These are phyloP conservation scores for Fremontodendron californicum DNA, from an alignment of 345 rosid species.

Conservation along the genomic window DNA sequence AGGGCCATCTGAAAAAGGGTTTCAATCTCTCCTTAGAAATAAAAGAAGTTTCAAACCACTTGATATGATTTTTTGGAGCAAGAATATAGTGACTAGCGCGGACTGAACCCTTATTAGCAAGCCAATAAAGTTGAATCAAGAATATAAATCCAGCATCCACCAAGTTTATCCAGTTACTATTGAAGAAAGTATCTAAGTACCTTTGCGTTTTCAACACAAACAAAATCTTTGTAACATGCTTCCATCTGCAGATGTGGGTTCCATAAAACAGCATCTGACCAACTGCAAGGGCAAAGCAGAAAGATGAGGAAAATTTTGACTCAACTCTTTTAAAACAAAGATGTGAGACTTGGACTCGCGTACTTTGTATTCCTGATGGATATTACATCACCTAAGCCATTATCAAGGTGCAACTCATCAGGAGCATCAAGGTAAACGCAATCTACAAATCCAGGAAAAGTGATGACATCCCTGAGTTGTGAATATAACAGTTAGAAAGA, in stretches of 20 bases:
- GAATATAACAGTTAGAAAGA: constrained; percentile 25
- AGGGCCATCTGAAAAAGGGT: not conserved
- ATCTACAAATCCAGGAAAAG: constrained; percentile 88
- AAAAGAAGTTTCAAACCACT: not conserved
- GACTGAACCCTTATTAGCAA: constrained; percentile 4
- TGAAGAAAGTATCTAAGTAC: constrained; percentile 32
- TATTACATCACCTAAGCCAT: constrained; percentile 79
- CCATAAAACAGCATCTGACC: constrained; percentile 96
- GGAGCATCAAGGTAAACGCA: constrained; percentile 78
- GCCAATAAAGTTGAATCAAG: not conserved
- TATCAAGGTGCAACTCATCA: constrained; percentile 55
- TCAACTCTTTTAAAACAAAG: constrained; percentile 5
- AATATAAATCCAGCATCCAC: constrained; percentile 1
- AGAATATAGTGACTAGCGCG: not conserved
- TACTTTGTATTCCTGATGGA: constrained; percentile 71
- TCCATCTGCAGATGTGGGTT: constrained; percentile 93
- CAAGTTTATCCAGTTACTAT: not conserved
- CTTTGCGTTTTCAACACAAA: constrained; percentile 91
- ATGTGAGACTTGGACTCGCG: not conserved
- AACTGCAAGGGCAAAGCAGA: constrained; percentile 40
- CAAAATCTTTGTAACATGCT: constrained; percentile 85
- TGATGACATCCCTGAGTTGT: constrained; percentile 64
- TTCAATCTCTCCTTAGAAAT: not conserved
- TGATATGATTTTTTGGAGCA: not conserved
- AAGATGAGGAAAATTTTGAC: not conserved